Base-by-base conservation (phyloP, 495 filamentous ascomycete genomes). In the Talaromyces wortmannii region DNA sequence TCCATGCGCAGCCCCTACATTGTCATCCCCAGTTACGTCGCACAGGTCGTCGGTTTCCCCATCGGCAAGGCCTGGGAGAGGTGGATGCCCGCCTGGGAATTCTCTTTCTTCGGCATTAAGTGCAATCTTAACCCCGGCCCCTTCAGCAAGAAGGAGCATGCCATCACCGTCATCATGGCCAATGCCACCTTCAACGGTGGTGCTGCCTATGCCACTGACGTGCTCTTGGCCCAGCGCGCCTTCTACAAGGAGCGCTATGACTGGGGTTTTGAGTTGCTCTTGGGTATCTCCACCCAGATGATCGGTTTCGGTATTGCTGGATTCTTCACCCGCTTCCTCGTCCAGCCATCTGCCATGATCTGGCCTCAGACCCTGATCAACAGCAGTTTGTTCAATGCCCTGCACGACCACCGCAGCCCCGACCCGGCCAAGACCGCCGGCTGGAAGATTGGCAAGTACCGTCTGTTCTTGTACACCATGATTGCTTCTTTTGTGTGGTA, bases 101-200 rank as follows among this genome's bases (percentile, higher is more conserved):
- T 82, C 60, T 72, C 55, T 36, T 63, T 82, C 15, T 83, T 86
- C 55, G 85, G 85, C 8, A 40, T 75, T 32, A 63, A 71, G 18
- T 81, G 75, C 63, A 78, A 75, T 18, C 66, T 89, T 13, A 90
- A 90, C 61, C 86, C 85, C 0, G 85, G 86, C 1, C 79, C 77
- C 6, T 91, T 88, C 73, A 90, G 85, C 67, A 83, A 88, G 65
- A 91, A 91, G 61, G 86, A 89, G 59, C 87, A 91, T 62, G 73
- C 84, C 6, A 74, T 90, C 48, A 83, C 87, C 33, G 83, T 86
- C n/a, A 81, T 90, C 60, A 90, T 90, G 87, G 71, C 73, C 42
- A 76, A 76, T 57, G 71, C 71, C 45, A 69, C 68, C 11, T 74
- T 86, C 68, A 60, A 69, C 45, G 69, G 64, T 55, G 75, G 75